These are phyloP conservation scores for Citrullus amarus DNA, from an alignment of 306 rosid species.

Conservation along the genomic window DNA sequence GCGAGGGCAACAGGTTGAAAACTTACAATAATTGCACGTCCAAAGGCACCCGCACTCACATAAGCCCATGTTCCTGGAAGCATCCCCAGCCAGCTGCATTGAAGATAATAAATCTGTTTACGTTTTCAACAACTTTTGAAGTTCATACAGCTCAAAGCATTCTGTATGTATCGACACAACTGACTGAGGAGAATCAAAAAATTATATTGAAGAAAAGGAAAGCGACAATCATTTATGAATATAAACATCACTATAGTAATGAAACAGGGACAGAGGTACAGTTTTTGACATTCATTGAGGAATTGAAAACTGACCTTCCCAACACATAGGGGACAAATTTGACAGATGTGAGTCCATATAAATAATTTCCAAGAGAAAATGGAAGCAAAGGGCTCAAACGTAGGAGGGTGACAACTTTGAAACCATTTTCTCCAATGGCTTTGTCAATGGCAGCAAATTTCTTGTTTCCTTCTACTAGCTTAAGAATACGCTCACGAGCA, in stretches of 20 bases:
- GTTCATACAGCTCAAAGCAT: neutral
- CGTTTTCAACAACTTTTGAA: neutral
- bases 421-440: constrained; percentile 91
- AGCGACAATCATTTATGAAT: neutral
- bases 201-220: neutral
- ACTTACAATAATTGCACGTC: constrained; percentile 94
- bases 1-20: neutral
- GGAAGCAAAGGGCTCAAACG: constrained; percentile 98
- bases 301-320: constrained; percentile 56
- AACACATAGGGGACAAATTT: constrained; percentile 84
- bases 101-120: neutral
- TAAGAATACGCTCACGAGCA: constrained; percentile 92
- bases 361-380: constrained; percentile 86
- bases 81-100: constrained; percentile 95
- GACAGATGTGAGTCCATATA: constrained; percentile 93
- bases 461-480: constrained; percentile 87
- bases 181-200: neutral
- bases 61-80: constrained; percentile 99
- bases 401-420: constrained; percentile 87
- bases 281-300: neutral
- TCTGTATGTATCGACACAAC: neutral
- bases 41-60: constrained; percentile 99
- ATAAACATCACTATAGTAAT: neutral
- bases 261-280: neutral
- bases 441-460: constrained; percentile 92